These are phyloP conservation scores for Rauvolfia tetraphylla DNA, from an alignment of 257 asterid species.

Conservation along the genomic window DNA sequence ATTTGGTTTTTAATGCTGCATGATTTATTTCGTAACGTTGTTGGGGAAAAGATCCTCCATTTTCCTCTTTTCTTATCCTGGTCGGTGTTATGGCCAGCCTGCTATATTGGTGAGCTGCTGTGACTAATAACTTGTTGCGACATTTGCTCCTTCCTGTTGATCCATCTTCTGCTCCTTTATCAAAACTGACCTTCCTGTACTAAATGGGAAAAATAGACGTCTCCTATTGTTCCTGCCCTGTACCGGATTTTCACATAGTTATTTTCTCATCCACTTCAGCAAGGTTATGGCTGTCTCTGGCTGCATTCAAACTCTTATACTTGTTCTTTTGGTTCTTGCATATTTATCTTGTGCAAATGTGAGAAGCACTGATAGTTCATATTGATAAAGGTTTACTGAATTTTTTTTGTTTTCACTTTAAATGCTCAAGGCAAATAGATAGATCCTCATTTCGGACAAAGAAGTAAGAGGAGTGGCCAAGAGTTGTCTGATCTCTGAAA, in stretches of 20 bases:
- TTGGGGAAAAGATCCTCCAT: neutral
- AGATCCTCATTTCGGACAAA: neutral
- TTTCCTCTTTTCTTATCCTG: neutral
- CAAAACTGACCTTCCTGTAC: neutral
- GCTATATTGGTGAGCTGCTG: neutral
- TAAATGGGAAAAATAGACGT: neutral
- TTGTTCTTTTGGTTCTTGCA: neutral
- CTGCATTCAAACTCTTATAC: neutral
- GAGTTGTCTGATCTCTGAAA: neutral
- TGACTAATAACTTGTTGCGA: neutral
- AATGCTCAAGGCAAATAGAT: constrained; percentile 15
- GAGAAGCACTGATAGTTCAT: neutral
- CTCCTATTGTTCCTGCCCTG: neutral
- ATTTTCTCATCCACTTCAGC: neutral
- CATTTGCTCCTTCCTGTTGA: neutral
- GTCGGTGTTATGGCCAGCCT: neutral
- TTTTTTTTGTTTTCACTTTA: neutral
- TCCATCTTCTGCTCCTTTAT: neutral
- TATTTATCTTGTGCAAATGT: neutral
- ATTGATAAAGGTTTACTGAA: neutral
- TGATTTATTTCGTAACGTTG: neutral
- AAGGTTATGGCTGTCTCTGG: neutral
- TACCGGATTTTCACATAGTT: neutral
- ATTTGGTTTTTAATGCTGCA: neutral
- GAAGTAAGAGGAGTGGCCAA: neutral